Base-by-base conservation (phyloP, 2,329 filamentous ascomycete species). In the Fusarium pseudonygamai region DNA sequence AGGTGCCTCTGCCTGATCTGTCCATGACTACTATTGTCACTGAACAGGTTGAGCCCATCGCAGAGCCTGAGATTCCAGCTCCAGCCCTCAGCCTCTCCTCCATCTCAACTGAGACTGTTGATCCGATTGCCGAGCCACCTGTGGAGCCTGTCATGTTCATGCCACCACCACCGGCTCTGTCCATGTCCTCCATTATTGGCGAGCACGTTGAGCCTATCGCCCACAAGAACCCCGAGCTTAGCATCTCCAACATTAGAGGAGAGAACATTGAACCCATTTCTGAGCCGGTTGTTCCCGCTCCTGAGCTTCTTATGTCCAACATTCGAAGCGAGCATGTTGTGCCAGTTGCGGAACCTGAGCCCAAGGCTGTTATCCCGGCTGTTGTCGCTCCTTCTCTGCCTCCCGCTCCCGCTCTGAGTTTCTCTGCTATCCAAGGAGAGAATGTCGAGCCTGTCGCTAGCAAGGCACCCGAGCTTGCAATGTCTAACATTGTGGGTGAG, bases 1-100 rank as follows among this genome's bases (percentile, higher is more conserved):
- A 72, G 32, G 43, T 64, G 30, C 78, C 81, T 16, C 67, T 64
- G 22, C 67, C 78, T 42, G 37, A 64, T 12, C 66, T 84, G 58
- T 77, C 79, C 20, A 63, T 84, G 39, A 81, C 83, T 11, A 65
- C 60, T 22, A 79, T 84, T 46, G 52, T 72, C 7, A 66, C 75
- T 15, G 79, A 84, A 64, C 75, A 81, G 30, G 55, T 71, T 42
- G 68, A 71, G 43, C 68, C 67, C 14, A 43, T 66, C 11, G 32
- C 60, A 6, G 50, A 76, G 55, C 78, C 73, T 7, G 67, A 75
- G 47, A 70, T 72, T 12, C 59, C 65, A 4, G 36, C 62, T 30
- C 78, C 79, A 18, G 45, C 65, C 12, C 67, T 81, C 30, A 74
- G 67, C 43, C 39, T 81, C 24, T 76, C 78, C 9, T 64, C 71